Evolutionary conservation across 78 protist species (phyloP).

Genomic region (Dictyostelium capitatum): DNA sequence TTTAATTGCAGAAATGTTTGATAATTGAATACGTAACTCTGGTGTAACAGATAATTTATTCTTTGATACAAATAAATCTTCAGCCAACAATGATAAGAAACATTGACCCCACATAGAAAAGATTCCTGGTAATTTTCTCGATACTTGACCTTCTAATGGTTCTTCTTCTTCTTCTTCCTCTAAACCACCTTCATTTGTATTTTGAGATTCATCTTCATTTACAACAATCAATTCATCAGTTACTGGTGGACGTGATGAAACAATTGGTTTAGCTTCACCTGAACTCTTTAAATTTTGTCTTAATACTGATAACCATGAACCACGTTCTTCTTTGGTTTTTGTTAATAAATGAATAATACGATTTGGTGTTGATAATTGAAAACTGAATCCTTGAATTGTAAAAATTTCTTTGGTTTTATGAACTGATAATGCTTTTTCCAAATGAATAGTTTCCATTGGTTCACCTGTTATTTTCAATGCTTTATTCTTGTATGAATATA

Average conservation of each 20-base stretch:
- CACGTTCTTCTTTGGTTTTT: slow-evolving; percentile 65
- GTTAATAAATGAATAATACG: slow-evolving; percentile 70
- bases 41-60: slow-evolving; percentile 42
- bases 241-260: not conserved
- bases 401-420: slow-evolving; percentile 79
- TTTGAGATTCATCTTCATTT: slow-evolving; percentile 27
- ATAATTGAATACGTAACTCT: slow-evolving; percentile 49
- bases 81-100: slow-evolving; percentile 38
- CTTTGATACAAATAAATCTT: slow-evolving; percentile 58
- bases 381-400: slow-evolving; percentile 67
- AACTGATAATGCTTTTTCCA: slow-evolving; percentile 69
- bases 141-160: slow-evolving; percentile 59
- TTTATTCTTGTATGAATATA: slow-evolving; percentile 42
- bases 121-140: slow-evolving; percentile 63
- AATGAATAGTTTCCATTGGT: slow-evolving; percentile 68
- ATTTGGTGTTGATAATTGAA: slow-evolving; percentile 68
- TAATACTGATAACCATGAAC: slow-evolving; percentile 57
- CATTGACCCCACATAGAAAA: slow-evolving; percentile 75
- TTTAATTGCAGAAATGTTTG: slow-evolving; percentile 24
- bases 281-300: slow-evolving; percentile 49
- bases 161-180: slow-evolving; percentile 70
- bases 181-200: slow-evolving; percentile 6
- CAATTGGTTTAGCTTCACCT: slow-evolving; percentile 40
- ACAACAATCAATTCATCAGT: not conserved
- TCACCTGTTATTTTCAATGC: slow-evolving; percentile 6